A percentile compares a stretch with the other conserved stretches of the same genome.
Evolutionary conservation across 257 asterid genomes (phyloP).

Genomic region (Avicennia marina): DNA sequence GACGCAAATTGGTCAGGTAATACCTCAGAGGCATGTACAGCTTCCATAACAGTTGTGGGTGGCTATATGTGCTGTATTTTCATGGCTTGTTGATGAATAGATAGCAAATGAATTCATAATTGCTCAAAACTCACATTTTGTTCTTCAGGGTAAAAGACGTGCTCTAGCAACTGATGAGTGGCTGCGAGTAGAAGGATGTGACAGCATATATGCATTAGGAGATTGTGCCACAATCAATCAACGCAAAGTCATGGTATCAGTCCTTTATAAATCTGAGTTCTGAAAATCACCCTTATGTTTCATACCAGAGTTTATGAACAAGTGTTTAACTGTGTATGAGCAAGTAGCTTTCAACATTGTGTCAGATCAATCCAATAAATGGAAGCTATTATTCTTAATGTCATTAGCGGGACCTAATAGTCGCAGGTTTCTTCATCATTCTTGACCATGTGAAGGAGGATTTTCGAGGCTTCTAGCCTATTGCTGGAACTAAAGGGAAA

Average conservation of each 20-base stretch:
- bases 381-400: neutral
- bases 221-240: conserved; percentile 95
- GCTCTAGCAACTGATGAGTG: conserved; percentile 93
- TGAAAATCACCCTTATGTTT: neutral
- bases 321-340: conserved; percentile 1
- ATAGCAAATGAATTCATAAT: neutral
- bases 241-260: conserved; percentile 77
- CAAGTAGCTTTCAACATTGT: conserved; percentile 1
- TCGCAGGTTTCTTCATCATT: too few species aligned
- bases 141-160: conserved; percentile 66
- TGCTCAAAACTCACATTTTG: conserved; percentile 8
- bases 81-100: conserved; percentile 8
- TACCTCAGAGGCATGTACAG: conserved; percentile 7
- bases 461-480: too few species aligned
- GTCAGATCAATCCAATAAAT: neutral
- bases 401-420: neutral
- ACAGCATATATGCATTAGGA: conserved; percentile 75
- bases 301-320: neutral
- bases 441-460: too few species aligned
- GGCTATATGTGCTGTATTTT: neutral
- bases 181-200: conserved; percentile 78
- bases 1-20: conserved; percentile 96
- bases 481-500: neutral
- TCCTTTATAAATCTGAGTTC: conserved; percentile 1
- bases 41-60: conserved; percentile 4